These are phyloP conservation scores for Sequoiadendron giganteum DNA, from an alignment of 75 land plant species.

Conservation along the genomic window DNA sequence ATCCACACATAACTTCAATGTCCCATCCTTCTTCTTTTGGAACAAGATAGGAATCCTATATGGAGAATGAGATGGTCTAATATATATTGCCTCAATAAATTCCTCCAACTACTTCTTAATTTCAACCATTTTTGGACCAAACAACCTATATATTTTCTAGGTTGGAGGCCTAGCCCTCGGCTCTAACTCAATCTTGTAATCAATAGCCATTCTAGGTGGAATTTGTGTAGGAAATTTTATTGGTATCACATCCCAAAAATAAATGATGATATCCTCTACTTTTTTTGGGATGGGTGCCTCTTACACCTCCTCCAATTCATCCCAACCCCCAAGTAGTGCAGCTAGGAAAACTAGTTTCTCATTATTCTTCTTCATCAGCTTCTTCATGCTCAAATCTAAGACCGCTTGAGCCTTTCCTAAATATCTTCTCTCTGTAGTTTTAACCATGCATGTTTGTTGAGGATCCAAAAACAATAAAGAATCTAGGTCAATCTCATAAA, in stretches of 20 bases:
- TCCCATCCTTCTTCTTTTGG: conserved; percentile 19
- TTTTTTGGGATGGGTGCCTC: not conserved
- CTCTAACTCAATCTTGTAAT: conserved; percentile 19
- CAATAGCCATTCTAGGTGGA: not conserved
- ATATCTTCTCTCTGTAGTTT: no score
- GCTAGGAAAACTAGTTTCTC: no score
- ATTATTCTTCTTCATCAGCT: no score
- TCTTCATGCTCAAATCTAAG: no score
- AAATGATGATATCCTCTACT: not conserved
- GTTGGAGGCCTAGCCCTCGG: conserved; percentile 4
- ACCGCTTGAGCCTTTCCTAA: no score
- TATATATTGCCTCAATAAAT: conserved; percentile 2
- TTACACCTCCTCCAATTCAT: no score
- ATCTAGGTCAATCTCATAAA: no score
- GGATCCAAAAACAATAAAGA: no score
- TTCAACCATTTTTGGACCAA: not conserved
- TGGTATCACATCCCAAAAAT: conserved; percentile 17
- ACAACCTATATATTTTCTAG: conserved; percentile 4
- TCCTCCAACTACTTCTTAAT: no score
- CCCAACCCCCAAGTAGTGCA: no score
- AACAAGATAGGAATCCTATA: conserved; percentile 19
- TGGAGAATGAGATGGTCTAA: not conserved
- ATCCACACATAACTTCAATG: no score
- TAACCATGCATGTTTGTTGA: no score
- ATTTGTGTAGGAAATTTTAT: not conserved